Evolutionary conservation across 805 yeast genomes (phyloP), one percentile per base, ranked within the genome.

Genomic region (Candida ascalaphidarum): DNA sequence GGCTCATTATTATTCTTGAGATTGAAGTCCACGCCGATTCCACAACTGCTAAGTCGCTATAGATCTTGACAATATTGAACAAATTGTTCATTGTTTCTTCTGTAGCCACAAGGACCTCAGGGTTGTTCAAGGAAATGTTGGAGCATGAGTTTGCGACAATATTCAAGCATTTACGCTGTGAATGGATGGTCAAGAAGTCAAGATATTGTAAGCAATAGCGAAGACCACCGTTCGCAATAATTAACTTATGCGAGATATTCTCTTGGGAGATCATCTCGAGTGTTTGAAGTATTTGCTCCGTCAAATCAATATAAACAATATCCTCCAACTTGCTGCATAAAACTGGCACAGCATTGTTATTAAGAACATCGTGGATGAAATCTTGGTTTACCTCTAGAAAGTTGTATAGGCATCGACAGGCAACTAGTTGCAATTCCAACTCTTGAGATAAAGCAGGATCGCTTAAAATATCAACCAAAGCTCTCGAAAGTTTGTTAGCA

Each of bases 111-210:
- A n/a, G n/a, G n/a, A n/a, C n/a, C n/a, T n/a, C n/a, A n/a, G n/a
- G n/a, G 36, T 71, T 68, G 1, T 57, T 43, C 2, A 38, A 32
- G 7, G 62, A 58, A 3, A 80, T 60, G 22, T 58, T 57, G 7
- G 66, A 58, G 37, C 84, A 74, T 3, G 88, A 63, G 41, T 80
- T 78, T 3, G 92, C 79, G 11, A 81, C 80, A 21, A 82, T 80
- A 1, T 65, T 57, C 20, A 86, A 55, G 11, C 94, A 84, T 37
- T 85, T 81, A 30, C 94, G 61, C 51, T 89, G 97, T 1, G 94
- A 82, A 55, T 84, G 95, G 13, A 77, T 68, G 2, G 96, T 82
- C 50, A 89, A 81, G 46, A 89, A 89, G 48, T 92, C 97, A 35
- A 88, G 61, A 44, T 75, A 83, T 43, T 71, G 73, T 25, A 92